These are phyloP conservation scores for Fusarium citri DNA, from an alignment of 2,329 filamentous ascomycete genomes.

Conservation along the genomic window DNA sequence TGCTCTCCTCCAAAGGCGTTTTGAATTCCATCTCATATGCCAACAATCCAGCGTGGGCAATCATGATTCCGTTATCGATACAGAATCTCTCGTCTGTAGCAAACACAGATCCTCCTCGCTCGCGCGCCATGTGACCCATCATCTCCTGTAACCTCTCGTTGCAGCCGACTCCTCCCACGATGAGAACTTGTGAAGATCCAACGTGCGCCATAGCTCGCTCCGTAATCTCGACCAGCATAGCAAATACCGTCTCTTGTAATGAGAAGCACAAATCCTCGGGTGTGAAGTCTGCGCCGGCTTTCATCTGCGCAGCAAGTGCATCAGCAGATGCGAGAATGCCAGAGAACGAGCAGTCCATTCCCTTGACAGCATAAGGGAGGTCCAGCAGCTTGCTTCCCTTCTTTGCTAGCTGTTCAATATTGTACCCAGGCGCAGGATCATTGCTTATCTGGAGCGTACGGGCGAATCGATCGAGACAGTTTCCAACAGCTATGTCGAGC, in stretches of 20 bases:
- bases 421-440: constrained; percentile 96
- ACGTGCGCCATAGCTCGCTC: constrained; percentile 99
- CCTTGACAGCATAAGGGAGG: constrained; percentile 95
- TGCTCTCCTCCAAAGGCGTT: constrained; percentile 82
- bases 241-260: constrained; percentile 93
- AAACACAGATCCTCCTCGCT: constrained; percentile 89
- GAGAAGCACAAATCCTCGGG: constrained; percentile 91
- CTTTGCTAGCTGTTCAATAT: constrained; percentile 92
- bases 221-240: constrained; percentile 98
- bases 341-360: constrained; percentile 97
- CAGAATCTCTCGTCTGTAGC: constrained; percentile 98
- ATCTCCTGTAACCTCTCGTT: constrained; percentile 96
- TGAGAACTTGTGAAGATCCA: constrained; percentile 87
- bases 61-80: constrained; percentile 99
- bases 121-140: constrained; percentile 96
- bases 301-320: constrained; percentile 77
- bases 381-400: constrained; percentile 82
- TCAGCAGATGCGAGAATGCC: constrained; percentile 90
- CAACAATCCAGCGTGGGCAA: constrained; percentile 92
- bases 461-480: constrained; percentile 96
- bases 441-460: constrained; percentile 92
- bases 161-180: constrained; percentile 95
- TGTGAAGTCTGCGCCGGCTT: constrained; percentile 69
- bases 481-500: constrained; percentile 96
- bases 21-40: constrained; percentile 84